Evolutionary conservation across 73 alveolate genomes (phyloP).

Genomic region (Stentor coeruleus): DNA sequence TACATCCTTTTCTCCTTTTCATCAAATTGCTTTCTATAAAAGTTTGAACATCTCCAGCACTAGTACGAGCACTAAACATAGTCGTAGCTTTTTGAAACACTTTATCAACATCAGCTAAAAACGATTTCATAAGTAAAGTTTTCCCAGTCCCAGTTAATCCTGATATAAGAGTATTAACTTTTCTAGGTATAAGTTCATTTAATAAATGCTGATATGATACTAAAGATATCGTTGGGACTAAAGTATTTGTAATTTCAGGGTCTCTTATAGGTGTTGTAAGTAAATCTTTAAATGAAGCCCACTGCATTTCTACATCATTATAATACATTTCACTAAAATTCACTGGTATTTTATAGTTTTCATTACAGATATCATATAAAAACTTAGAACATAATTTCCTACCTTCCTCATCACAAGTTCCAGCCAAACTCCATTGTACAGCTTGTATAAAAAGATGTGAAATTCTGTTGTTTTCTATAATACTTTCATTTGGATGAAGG

Average conservation of each 20-base stretch:
- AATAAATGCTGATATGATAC: not conserved
- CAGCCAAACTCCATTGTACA: conserved; percentile 77
- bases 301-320: not conserved
- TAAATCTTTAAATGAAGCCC: conserved; percentile 3
- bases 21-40: conserved; percentile 57
- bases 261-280: not conserved
- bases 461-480: not conserved
- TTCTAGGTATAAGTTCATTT: conserved; percentile 4
- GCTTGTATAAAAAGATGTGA: conserved; percentile 48
- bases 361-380: conserved; percentile 41
- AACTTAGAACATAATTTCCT: not conserved
- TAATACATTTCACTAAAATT: not conserved
- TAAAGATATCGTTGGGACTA: not conserved
- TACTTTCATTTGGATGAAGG: not conserved
- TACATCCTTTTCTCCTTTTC: conserved; percentile 71
- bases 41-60: conserved; percentile 37
- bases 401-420: conserved; percentile 39
- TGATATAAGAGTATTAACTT: not conserved
- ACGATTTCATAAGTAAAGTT: conserved; percentile 78
- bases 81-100: not conserved
- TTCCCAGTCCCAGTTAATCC: conserved; percentile 83
- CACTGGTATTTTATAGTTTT: not conserved
- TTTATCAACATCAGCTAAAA: conserved; percentile 51
- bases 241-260: conserved; percentile 6
- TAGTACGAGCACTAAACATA: not conserved